These are phyloP conservation scores for Exophiala sp. DNA, from an alignment of 2,329 filamentous ascomycete genomes.

Conservation along the genomic window DNA sequence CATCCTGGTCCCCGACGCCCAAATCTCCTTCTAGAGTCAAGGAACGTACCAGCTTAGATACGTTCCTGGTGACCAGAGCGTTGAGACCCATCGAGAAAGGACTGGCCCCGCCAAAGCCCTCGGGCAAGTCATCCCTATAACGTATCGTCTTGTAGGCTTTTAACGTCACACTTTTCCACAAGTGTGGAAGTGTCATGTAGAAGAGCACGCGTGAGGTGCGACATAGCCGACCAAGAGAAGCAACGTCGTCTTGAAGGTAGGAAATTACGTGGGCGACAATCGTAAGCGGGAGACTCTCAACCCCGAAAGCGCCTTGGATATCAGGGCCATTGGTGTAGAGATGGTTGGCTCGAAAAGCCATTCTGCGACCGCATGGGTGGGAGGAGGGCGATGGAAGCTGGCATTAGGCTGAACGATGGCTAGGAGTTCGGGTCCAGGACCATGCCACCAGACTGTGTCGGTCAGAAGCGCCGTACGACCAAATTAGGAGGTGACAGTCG, in stretches of 20 bases:
- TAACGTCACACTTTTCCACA: constrained; percentile 53
- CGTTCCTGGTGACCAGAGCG: constrained; percentile 53
- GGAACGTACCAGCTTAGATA: constrained; percentile 48
- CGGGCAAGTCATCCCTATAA: constrained; percentile 51
- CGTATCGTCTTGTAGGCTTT: constrained; percentile 55
- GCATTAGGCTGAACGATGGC: background rate
- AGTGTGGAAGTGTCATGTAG: constrained; percentile 58
- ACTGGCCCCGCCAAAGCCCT: constrained; percentile 57
- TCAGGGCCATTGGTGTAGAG: constrained; percentile 23
- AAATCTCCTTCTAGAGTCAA: constrained; percentile 52
- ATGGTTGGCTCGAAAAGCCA: constrained; percentile 19
- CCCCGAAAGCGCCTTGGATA: constrained; percentile 22
- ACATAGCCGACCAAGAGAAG: constrained; percentile 54
- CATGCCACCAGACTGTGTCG: background rate
- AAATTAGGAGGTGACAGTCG: no score
- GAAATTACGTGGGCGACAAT: constrained; percentile 53
- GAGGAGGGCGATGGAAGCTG: background rate
- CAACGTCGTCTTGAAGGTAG: constrained; percentile 52
- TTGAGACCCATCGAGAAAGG: constrained; percentile 60
- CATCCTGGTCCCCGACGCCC: constrained; percentile 49
- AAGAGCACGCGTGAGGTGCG: constrained; percentile 57
- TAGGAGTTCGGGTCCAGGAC: no score
- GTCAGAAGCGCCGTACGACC: background rate
- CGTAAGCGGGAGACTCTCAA: constrained; percentile 48
- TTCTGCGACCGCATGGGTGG: constrained; percentile 17